Base-by-base conservation (phyloP, 305 asterid species). In the Lippia alba region DNA sequence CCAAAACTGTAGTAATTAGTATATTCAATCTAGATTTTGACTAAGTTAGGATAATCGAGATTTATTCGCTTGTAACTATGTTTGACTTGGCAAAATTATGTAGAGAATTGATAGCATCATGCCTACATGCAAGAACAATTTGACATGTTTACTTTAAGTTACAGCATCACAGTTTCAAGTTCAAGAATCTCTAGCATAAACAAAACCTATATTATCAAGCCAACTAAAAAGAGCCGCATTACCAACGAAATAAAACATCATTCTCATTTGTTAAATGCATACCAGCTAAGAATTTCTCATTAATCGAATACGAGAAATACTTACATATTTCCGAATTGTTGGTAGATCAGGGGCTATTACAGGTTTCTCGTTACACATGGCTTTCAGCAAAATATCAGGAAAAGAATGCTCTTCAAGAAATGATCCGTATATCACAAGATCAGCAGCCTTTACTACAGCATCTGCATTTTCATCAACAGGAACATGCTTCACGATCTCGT, bases 321-420 rank as follows among this genome's bases (percentile, higher is more conserved):
- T 18, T 87, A 95, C 99, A 80, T 90, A 84, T 93, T 88, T 90
- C 77, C 74, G 84, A 64, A 87, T 89, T 69, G 73, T 63, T 7
- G 90, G 82, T 73, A 91, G 78, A 74, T 90, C 92, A 6, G 99
- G 98, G 62, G 97, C 96, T 49, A 95, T 72, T 69, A 87, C 73
- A 64, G 96, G 96, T 76, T 92, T 95, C 89, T 75, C 91, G 0
- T 84, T 79, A 79, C 91, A 85, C 99, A 95, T 90, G 56, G 99
- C 90, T 85, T 84, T 92, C 70, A 86, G 86, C 89, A 92, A 82
- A 76, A 81, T 80, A 68, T 71, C 83, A 3, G 98, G 98, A 83
- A 95, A 91, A 64, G 91, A 76, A 54, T 77, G 88, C 71, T 87
- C 96, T 50, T 92, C 98, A 1, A 79, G 89, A 75, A 95, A 90